Evolutionary conservation across 2,329 filamentous ascomycete genomes (phyloP), one percentile per base, ranked within the genome.

Genomic region (Colletotrichum sp.): DNA sequence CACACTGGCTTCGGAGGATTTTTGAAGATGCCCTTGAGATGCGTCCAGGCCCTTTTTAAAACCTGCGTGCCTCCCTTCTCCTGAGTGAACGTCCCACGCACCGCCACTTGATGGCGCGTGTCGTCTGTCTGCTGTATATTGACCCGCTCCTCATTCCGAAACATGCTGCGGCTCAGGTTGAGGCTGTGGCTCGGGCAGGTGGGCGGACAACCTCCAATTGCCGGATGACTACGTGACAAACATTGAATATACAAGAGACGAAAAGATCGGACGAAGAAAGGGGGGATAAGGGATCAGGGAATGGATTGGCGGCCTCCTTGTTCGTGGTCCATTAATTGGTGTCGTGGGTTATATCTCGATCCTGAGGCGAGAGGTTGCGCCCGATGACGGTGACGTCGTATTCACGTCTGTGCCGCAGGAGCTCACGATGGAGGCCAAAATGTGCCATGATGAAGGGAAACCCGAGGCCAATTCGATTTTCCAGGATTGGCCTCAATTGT

Each of bases 71-170:
- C 21, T n/a, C 15, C 34, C n/a, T 38, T 38, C 32, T 38, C 32
- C 32, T 64, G 34, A 64, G 34, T 9, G n/a, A 28, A 18, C 28
- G 15, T 36, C 10, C n/a, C 21, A 5, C 60, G 61, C 68, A 66
- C 60, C 48, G 68, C 68, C 61, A 55, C 72, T 28, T 7, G 52
- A 66, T 60, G 72, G 71, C 67, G 48, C 43, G 71, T 65, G 67
- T 71, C 66, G 26, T 48, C 43, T 24, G 48, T 30, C 18, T 43
- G 36, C 18, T 32, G n/a, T 38, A 43, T 52, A 43, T 56, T 32
- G 12, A 66, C 13, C 16, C 10, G 15, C 28, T 24, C 10, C 16
- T 36, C 52, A 71, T 66, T 71, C 24, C 62, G 61, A 66, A 71
- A 71, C 61, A 36, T 66, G 61, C 48, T 71, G 61, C 67, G 71